A percentile compares a stretch with the other conserved stretches of the same genome.
These are phyloP conservation scores for Xerocomus nothofagi DNA, from an alignment of 1,284 basidiomycete species.

Conservation along the genomic window DNA sequence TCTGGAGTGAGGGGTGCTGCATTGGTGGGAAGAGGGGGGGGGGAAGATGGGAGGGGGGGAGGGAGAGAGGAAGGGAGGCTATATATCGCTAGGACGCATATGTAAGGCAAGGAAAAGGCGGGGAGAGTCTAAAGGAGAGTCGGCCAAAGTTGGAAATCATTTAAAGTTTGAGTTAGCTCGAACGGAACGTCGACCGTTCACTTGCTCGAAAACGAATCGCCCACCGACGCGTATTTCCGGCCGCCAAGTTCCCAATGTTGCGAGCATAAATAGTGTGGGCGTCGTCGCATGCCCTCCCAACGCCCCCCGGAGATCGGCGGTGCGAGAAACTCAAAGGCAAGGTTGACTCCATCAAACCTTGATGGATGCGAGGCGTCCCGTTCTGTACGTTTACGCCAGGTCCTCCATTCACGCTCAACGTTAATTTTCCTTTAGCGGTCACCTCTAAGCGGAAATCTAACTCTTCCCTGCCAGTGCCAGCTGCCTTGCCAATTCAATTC, in stretches of 20 bases:
- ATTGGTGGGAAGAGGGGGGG: constrained; percentile 35
- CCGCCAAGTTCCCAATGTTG: constrained; percentile 10
- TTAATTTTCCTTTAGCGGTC: too few relatives aligned
- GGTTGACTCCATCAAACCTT: constrained; percentile 32
- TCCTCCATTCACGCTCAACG: constrained; percentile 15
- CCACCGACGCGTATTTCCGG: too few relatives aligned
- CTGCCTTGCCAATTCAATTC: constrained; percentile 6
- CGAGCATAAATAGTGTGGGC: too few relatives aligned
- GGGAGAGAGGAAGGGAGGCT: constrained; percentile 8
- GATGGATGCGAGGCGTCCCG: constrained; percentile 16
- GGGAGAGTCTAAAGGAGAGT: constrained; percentile 24
- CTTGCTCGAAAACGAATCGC: too few relatives aligned
- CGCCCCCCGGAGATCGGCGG: constrained; percentile 22
- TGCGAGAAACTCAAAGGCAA: constrained; percentile 17
- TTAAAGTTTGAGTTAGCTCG: constrained; percentile 41
- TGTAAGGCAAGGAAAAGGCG: constrained; percentile 13
- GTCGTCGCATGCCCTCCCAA: too few relatives aligned
- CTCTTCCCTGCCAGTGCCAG: neutral
- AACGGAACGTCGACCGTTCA: too few relatives aligned
- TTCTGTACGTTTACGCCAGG: constrained; percentile 1
- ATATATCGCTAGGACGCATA: constrained; percentile 28
- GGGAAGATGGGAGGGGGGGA: constrained; percentile 7
- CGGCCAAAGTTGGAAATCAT: constrained; percentile 27
- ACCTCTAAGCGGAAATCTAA: constrained; percentile 2
- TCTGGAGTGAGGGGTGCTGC: constrained; percentile 72